Evolutionary conservation across 1,284 basidiomycete genomes (phyloP), one percentile per base, ranked within the genome.

Genomic region (Uromyces viciae-fabae): DNA sequence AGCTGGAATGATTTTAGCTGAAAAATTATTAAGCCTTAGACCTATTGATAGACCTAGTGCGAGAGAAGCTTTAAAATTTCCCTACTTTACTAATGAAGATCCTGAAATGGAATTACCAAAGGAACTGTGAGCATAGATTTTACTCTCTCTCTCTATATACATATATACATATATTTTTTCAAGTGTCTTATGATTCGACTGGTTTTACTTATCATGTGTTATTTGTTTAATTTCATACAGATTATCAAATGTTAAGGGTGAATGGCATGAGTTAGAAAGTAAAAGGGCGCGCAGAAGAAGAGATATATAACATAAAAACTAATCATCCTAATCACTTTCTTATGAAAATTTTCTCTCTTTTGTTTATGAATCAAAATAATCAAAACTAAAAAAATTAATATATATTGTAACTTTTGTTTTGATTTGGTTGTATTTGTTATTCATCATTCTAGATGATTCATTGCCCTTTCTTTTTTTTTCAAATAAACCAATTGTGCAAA

Each of bases 261-360:
- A 86, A 71, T 86, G 85, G 85, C 85, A 86, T 81, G 85, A 86
- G 64, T 83, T 84, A 78, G 84, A 85, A 62, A 80, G 82, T 38
- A 82, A 82, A 78, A 58, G 79, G 14, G 79, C 79, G 15, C 28
- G 79, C 28, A 75, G 72, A 75, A 49, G 62, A 28, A 33, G 60
- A 42, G 75, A 77, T 17, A 33, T 60, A 22, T 60, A 58, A 62
- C 19, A 31, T 4, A 33, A 60, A 40, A 74, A 36, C 11, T n/a
- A 60, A 14, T 25, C 28, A 25, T 25, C 14, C 14, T 25, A 60
- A 60, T n/a, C 14, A 60, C 19, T n/a, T 49, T 49, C 46, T 49
- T 49, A 11, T 49, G 22, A 11, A 11, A 22, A 49, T 49, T 49
- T 49, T 49, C 11, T 49, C 22, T 22, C 46, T 49, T 49, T 49